Base-by-base conservation (phyloP, 306 rosid species). In the Lablab purpureus region DNA sequence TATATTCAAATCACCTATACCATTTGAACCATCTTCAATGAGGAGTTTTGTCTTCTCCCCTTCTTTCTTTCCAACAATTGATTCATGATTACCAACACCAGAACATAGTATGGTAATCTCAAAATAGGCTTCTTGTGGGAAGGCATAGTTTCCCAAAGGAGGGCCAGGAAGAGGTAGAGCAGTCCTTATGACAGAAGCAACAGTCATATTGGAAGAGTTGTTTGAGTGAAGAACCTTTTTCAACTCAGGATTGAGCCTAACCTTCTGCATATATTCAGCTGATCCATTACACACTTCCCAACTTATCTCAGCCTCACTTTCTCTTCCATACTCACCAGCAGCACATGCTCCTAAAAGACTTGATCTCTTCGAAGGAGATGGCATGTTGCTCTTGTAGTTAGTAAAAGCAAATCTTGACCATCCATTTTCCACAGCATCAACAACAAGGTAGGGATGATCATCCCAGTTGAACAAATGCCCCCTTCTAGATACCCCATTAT, bases 111-210 rank as follows among this genome's bases (percentile, higher is more conserved):
- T 80, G 2, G 91, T 96, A 54, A 96, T 87, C 78, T 96, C 99
- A 75, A 96, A 96, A 79, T 93, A 96, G 4, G 99, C 93, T 47
- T 93, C 97, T 87, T 91, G 99, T 0, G 99, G 98, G 81, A 96
- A 96, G 2, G 91, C 88, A 36, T 76, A 66, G 84, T 82, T 90
- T 28, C 93, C 97, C 71, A 93, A 77, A 21, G 88, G 73, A 58
- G 99, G 99, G 2, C 98, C 98, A 2, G 99, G 99, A 21, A 96
- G 80, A 71, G 99, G 99, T 75, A 95, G 83, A 59, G 88, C 70
- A 17, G 98, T 82, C 49, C 85, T 87, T 13, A 90, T 85, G 17
- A 85, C 90, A 58, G 94, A 91, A 46, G 84, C 77, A 56, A 86
- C 87, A 17, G 74, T 50, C 51, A 54, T 45, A 7, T 76, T 71